These are phyloP conservation scores for Sextonia rubra DNA, from an alignment of 164 flowering plant species.

Conservation along the genomic window DNA sequence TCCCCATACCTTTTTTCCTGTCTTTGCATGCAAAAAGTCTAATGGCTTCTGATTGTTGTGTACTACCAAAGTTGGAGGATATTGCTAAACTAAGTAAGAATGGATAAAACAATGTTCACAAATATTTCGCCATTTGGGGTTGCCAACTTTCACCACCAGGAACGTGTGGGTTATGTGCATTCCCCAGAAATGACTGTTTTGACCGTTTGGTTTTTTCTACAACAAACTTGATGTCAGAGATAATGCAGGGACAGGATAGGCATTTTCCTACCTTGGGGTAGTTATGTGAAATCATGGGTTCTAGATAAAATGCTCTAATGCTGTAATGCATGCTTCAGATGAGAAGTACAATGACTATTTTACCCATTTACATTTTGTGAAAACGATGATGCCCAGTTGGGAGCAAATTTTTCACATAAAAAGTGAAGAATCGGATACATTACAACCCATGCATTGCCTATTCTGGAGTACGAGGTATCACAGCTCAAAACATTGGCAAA, in stretches of 20 bases:
- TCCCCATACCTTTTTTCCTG: constrained; percentile 9
- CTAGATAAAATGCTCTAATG: not conserved
- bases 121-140: constrained; percentile 5
- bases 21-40: constrained; percentile 12
- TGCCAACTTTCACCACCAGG: not conserved
- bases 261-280: not conserved
- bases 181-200: too few relatives aligned
- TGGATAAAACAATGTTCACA: not conserved
- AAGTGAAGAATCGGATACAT: too few relatives aligned
- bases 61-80: constrained; percentile 2
- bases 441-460: too few relatives aligned
- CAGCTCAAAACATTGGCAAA: too few relatives aligned
- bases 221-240: too few relatives aligned
- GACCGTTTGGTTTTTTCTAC: too few relatives aligned
- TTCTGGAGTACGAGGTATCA: too few relatives aligned
- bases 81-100: not conserved
- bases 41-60: constrained; percentile 13
- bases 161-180: not conserved
- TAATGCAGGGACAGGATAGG: too few relatives aligned
- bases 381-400: too few relatives aligned
- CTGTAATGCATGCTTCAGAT: not conserved
- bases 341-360: not conserved
- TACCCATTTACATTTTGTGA: not conserved
- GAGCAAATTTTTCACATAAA: too few relatives aligned
- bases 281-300: not conserved